Evolutionary conservation across 2,329 filamentous ascomycete species (phyloP).

Genomic region (Aspergillus arachidicola): DNA sequence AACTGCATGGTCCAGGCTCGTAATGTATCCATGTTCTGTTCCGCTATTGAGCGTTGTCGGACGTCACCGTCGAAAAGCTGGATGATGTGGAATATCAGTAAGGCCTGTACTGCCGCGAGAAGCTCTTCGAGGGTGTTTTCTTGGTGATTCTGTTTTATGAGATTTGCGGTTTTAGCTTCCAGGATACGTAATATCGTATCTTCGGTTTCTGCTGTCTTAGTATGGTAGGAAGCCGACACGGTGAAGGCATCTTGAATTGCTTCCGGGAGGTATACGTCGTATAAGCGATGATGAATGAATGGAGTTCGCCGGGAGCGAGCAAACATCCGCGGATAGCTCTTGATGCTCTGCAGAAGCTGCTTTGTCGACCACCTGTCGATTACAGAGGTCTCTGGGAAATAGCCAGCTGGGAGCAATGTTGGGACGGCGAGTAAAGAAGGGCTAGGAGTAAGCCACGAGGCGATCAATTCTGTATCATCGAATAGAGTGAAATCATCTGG

Average conservation of each 20-base stretch:
- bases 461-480: background rate
- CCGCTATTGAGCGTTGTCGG: background rate
- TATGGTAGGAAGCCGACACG: background rate
- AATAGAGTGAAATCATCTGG: background rate
- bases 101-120: background rate
- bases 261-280: background rate
- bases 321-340: background rate
- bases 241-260: background rate
- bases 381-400: background rate
- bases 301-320: background rate
- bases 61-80: background rate
- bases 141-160: background rate
- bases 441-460: background rate
- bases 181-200: background rate
- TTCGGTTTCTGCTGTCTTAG: background rate
- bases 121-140: background rate
- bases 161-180: background rate
- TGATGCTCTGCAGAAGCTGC: background rate
- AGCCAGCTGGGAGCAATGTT: background rate
- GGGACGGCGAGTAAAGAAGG: background rate
- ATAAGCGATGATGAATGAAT: background rate
- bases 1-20: background rate
- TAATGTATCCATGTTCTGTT: background rate
- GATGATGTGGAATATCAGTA: background rate
- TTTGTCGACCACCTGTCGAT: background rate